Conservation (phyloP, 495 filamentous ascomycete species). For the Bathelium albidoporum region DNA sequence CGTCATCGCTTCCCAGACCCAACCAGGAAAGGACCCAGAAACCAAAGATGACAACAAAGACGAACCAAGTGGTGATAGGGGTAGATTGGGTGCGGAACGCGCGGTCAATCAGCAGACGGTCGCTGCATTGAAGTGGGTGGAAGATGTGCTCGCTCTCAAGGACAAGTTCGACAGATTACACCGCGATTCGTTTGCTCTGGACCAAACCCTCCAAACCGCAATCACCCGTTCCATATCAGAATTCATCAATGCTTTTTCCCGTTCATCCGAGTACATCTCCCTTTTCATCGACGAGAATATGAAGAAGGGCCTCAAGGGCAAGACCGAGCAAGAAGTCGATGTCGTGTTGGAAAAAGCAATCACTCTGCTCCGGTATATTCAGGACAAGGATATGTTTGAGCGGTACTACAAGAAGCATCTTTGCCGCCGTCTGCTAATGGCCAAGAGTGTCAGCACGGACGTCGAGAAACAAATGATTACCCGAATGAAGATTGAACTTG, state of each 20-base stretch:
- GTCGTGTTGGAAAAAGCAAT: conserved; percentile 81
- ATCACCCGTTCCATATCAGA: conserved; percentile 75
- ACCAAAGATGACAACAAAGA: conserved; percentile 23
- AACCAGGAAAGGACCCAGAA: conserved; percentile 12
- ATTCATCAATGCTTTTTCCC: conserved; percentile 78
- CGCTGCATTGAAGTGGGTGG: conserved; percentile 90
- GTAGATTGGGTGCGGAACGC: conserved; percentile 26
- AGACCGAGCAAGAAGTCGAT: conserved; percentile 87
- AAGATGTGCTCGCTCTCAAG: conserved; percentile 79
- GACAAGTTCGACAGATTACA: conserved; percentile 80
- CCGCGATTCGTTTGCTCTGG: conserved; percentile 55
- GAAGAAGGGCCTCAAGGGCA: conserved; percentile 85
- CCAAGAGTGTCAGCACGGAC: conserved; percentile 77
- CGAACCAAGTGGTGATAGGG: conserved; percentile 23
- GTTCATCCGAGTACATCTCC: conserved; percentile 84
- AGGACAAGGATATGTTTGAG: conserved; percentile 93
- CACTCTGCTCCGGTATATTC: conserved; percentile 70
- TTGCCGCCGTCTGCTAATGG: conserved; percentile 71
- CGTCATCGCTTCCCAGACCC: conserved; percentile 26
- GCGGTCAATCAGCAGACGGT: conserved; percentile 56
- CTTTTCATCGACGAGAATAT: conserved; percentile 96
- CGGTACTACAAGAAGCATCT: conserved; percentile 98
- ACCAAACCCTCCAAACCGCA: conserved; percentile 68
- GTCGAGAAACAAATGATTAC: conserved; percentile 92
- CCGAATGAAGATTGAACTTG: conserved; percentile 90